phyloP scores from a whole-genome alignment of 441 rosid genomes.

The Mallotus japonicus region DNA sequence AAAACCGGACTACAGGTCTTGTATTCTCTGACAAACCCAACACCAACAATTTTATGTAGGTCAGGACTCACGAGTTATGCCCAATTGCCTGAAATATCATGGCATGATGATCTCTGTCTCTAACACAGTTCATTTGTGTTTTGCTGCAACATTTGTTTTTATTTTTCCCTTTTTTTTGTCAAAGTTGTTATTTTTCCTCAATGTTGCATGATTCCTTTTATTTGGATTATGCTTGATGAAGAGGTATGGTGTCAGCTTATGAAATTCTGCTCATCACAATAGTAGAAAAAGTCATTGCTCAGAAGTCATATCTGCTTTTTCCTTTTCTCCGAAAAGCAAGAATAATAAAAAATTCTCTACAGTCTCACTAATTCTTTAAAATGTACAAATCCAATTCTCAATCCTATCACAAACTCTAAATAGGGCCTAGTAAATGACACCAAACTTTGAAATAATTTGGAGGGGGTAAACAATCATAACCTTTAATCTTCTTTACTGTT shows the following conservation, averaged over 20 bases:
- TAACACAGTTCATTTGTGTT: not conserved
- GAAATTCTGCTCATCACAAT: no score
- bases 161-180: not conserved
- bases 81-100: slow-evolving; percentile 1
- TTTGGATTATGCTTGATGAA: no score
- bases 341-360: not conserved
- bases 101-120: not conserved
- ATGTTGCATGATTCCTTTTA: not conserved
- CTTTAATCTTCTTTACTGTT: slow-evolving; percentile 2
- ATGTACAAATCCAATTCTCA: slow-evolving; percentile 12
- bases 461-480: not conserved
- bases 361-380: slow-evolving; percentile 1
- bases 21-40: no score
- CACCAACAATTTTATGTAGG: no score
- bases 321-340: not conserved
- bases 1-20: no score
- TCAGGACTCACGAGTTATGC: no score
- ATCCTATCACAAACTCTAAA: not conserved
- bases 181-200: not conserved
- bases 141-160: not conserved
- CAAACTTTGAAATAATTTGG: slow-evolving; percentile 1
- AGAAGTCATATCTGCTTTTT: not conserved
- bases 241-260: not conserved
- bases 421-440: not conserved
- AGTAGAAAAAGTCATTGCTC: not conserved